phyloP scores from a whole-genome alignment of 371 early-diverging fungal genomes.

The Saksenaea vasiformis region DNA sequence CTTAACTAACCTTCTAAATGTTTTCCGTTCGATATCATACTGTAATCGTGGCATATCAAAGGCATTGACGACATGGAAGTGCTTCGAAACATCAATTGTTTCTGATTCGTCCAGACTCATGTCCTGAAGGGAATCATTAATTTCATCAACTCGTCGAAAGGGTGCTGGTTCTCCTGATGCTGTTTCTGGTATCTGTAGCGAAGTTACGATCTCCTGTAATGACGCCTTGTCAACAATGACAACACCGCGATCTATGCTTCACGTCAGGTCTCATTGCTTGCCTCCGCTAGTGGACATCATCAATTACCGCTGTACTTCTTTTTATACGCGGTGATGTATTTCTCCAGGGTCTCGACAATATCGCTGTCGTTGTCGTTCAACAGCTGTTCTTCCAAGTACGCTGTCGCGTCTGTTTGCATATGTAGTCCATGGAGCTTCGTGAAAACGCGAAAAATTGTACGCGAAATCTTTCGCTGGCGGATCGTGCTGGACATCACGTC shows the following conservation, averaged over 20 bases:
- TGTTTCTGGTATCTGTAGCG: constrained; percentile 27
- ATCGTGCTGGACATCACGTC: neutral
- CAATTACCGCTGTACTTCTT: constrained; percentile 35
- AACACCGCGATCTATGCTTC: constrained; percentile 4
- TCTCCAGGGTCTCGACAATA: constrained; percentile 54
- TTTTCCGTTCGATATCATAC: constrained; percentile 66
- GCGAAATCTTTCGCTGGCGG: constrained; percentile 16
- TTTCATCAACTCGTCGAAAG: constrained; percentile 20
- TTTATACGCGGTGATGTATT: constrained; percentile 66
- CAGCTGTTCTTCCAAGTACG: constrained; percentile 55
- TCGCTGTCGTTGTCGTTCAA: constrained; percentile 28
- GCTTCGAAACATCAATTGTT: constrained; percentile 53
- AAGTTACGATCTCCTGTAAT: constrained; percentile 24
- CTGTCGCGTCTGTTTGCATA: constrained; percentile 68
- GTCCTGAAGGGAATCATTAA: constrained; percentile 32
- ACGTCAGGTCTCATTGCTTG: neutral
- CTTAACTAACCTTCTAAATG: constrained; percentile 53
- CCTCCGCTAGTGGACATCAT: neutral
- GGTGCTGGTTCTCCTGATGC: constrained; percentile 27
- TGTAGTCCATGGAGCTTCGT: constrained; percentile 74
- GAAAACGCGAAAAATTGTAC: constrained; percentile 50
- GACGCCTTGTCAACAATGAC: constrained; percentile 40
- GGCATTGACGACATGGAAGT: constrained; percentile 75
- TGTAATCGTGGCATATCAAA: constrained; percentile 71
- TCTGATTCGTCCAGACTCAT: constrained; percentile 35